A percentile compares a stretch with the other conserved stretches of the same genome.
These are phyloP conservation scores for Dioscorea alata DNA, from an alignment of 106 monocot species.

Conservation along the genomic window DNA sequence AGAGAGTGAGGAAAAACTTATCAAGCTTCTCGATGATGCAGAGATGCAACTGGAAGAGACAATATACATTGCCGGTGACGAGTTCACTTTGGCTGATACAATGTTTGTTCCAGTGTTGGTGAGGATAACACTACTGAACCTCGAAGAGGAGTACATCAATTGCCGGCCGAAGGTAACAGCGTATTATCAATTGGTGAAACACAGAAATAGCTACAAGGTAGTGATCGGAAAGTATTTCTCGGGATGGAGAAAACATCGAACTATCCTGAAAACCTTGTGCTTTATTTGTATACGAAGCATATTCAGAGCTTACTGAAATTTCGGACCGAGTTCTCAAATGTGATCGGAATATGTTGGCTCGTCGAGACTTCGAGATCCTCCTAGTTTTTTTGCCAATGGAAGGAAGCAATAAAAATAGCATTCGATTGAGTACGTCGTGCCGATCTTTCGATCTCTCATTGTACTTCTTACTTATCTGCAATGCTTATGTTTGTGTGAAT, in stretches of 20 bases:
- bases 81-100: conserved; percentile 61
- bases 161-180: conserved; percentile 55
- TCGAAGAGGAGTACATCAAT: conserved; percentile 62
- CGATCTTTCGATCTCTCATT: not conserved
- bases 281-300: conserved; percentile 62
- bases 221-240: conserved; percentile 81
- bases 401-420: conserved; percentile 6
- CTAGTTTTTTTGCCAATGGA: not conserved
- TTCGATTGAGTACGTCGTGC: not conserved
- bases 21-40: conserved; percentile 67
- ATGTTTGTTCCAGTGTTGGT: conserved; percentile 90
- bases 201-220: conserved; percentile 53
- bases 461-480: not conserved
- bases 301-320: conserved; percentile 53
- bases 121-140: conserved; percentile 52
- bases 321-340: not conserved
- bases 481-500: too few species aligned
- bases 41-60: conserved; percentile 55
- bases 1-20: conserved; percentile 67
- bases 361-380: not conserved
- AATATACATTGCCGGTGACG: conserved; percentile 57
- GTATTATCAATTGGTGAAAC: conserved; percentile 63
- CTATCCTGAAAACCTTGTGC: conserved; percentile 58
- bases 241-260: conserved; percentile 81
- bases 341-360: not conserved